Evolutionary conservation across 2,329 filamentous ascomycete species (phyloP), one percentile per base, ranked within the genome.

Genomic region (Didymella segeticola): DNA sequence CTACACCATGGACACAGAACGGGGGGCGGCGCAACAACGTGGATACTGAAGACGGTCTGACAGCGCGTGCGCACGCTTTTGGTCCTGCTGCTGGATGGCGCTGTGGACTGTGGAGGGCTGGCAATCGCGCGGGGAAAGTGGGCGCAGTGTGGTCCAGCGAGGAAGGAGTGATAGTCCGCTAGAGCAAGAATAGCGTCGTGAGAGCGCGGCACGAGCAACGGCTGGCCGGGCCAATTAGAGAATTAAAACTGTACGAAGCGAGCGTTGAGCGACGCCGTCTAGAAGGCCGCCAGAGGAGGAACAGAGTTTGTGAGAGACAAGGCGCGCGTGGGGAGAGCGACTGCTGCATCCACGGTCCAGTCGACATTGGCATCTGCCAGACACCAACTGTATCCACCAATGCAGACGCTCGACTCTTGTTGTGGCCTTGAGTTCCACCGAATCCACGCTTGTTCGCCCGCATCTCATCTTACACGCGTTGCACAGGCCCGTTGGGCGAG

Each of bases 391-490:
- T n/a, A 25, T 20, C 11, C 37, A 36, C 37, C 48, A 39, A 20
- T 20, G 20, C 43, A 33, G 26, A 30, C 50, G n/a, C n/a, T 11
- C 33, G 45, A 48, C 17, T 20, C 51, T 48, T 12, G 20, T 49
- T 48, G 19, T 14, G 45, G 45, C 27, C 29, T 29, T 23, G 27
- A 29, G 23, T 43, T 22, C 27, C 51, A 45, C 43, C 31, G 25
- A 37, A 36, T 34, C 27, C 30, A 43, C 43, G 31, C 50, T 19
- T 19, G 43, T 26, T 36, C 42, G 39, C 45, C 50, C 43, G 51
- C 47, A 36, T 57, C 59, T 61, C 59, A 57, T 61, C 56, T 59
- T 43, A 37, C 59, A 53, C 43, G 45, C 50, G 43, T 57, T 53
- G 58, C 60, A 61, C 60, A 56, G 52, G 38, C 57, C n/a, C 55